phyloP scores from a whole-genome alignment of 257 asterid species.

The Primulina huaijiensis region DNA sequence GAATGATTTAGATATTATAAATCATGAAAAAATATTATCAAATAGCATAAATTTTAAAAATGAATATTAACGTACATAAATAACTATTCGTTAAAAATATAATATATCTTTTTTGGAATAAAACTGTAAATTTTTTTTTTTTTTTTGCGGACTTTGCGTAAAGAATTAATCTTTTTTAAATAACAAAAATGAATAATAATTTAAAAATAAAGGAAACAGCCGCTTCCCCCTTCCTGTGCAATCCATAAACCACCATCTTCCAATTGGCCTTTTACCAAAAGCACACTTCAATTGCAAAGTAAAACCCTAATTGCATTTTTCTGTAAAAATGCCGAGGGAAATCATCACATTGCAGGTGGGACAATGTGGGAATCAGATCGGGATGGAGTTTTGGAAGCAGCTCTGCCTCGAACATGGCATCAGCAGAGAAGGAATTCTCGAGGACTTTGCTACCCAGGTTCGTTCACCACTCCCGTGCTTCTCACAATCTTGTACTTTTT shows the following conservation, averaged over 20 bases:
- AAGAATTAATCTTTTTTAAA: too few species aligned
- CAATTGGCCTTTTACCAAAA: neutral
- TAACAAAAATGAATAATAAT: too few species aligned
- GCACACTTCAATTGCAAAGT: neutral
- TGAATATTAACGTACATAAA: too few species aligned
- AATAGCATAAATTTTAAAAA: too few species aligned
- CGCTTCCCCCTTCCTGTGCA: neutral
- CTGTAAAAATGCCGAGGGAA: constrained; percentile 80
- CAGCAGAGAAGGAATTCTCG: constrained; percentile 94
- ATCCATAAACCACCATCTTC: neutral
- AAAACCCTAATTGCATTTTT: constrained; percentile 27
- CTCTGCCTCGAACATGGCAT: constrained; percentile 99
- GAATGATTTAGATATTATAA: too few species aligned
- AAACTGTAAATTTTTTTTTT: too few species aligned
- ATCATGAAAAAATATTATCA: too few species aligned
- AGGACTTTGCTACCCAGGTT: constrained; percentile 98
- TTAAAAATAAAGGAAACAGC: neutral
- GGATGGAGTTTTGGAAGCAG: constrained; percentile 99
- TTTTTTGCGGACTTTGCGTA: too few species aligned
- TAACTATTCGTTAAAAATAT: too few species aligned
- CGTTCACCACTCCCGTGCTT: neutral
- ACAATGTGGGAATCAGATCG: constrained; percentile 99
- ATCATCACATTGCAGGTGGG: constrained; percentile 94
- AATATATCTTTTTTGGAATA: too few species aligned
- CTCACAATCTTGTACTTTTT: neutral